Percentiles rank a stretch among this genome's conserved stretches.
These are phyloP conservation scores for Stephania cephalantha DNA, from an alignment of 164 flowering plant genomes.

Conservation along the genomic window DNA sequence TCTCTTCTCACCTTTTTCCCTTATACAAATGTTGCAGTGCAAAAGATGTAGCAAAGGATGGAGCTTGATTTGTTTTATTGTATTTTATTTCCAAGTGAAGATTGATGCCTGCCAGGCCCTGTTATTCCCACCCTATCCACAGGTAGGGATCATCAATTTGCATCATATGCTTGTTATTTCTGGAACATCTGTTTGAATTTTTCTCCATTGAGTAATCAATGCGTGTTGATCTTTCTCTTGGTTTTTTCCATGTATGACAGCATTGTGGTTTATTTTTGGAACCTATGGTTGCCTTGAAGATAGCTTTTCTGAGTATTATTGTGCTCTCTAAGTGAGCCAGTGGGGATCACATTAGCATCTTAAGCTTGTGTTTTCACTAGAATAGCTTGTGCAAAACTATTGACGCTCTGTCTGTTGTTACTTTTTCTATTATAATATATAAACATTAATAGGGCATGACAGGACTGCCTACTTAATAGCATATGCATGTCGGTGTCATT, in stretches of 20 bases:
- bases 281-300: neutral
- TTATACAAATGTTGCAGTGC: slow-evolving; percentile 6
- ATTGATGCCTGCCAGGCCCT: slow-evolving; percentile 17
- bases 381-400: neutral
- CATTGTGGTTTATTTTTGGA: neutral
- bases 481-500: no score
- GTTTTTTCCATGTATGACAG: neutral
- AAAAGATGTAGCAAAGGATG: slow-evolving; percentile 9
- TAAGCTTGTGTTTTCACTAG: neutral
- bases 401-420: neutral
- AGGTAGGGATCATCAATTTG: slow-evolving; percentile 24
- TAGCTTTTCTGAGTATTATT: neutral
- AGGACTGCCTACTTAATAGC: neutral
- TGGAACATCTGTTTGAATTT: slow-evolving; percentile 18
- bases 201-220: slow-evolving; percentile 17
- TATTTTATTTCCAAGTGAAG: slow-evolving; percentile 8
- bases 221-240: slow-evolving; percentile 16
- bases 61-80: slow-evolving; percentile 14
- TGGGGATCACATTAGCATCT: neutral
- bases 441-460: neutral
- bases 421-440: neutral
- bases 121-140: slow-evolving; percentile 12
- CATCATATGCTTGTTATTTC: slow-evolving; percentile 12
- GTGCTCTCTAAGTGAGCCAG: neutral
- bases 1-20: neutral